Base-by-base conservation (phyloP, 2,329 filamentous ascomycete genomes). In the Neofusicoccum sp. region DNA sequence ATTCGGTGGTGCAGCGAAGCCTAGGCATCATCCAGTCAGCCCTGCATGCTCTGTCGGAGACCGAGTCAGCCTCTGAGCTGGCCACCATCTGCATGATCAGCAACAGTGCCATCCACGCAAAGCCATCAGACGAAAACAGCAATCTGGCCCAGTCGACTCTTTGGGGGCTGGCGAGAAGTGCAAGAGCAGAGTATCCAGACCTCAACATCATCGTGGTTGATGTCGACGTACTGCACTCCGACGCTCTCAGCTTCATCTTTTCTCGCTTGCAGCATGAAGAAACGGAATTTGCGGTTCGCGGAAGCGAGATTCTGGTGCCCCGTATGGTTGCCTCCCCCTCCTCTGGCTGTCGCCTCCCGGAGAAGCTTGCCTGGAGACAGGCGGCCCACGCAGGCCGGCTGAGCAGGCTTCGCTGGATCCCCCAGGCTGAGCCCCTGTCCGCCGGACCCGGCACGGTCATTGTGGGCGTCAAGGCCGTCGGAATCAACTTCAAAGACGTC, bases 371-470 rank as follows among this genome's bases (percentile, higher is more conserved):
- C 5, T 41, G 38, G 38, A 14, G 38, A 7, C 38, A 41, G 38
- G 38, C 38, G 20, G n/a, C 38, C 14, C 38, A 41, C 2, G 38
- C 38, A 16, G 38, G 38, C 38, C 14, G 38, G 4, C 14, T 41
- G 5, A 16, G n/a, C 38, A 41, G 38, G n/a, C 38, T 41, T 7
- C 2, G 14, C 12, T 41, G 38, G 38, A 41, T 41, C 14, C 38
- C 38, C 14, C 38, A 14, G 12, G 14, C 38, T 7, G 38, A 41
- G 38, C 38, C 38, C 14, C 38, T 14, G 14, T 14, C 44, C 3
- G 16, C 30, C 4, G 24, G 24, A 65, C 70, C 12, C 40, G 63
- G 71, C 12, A 58, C 71, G 0, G 66, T 76, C 4, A 71, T 75
- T 33, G 31, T 69, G 12, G 44, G 62, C 31, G 24, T 56, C 1